These are phyloP conservation scores for Bipolaris victoriae DNA, from an alignment of 2,329 filamentous ascomycete genomes.

Conservation along the genomic window DNA sequence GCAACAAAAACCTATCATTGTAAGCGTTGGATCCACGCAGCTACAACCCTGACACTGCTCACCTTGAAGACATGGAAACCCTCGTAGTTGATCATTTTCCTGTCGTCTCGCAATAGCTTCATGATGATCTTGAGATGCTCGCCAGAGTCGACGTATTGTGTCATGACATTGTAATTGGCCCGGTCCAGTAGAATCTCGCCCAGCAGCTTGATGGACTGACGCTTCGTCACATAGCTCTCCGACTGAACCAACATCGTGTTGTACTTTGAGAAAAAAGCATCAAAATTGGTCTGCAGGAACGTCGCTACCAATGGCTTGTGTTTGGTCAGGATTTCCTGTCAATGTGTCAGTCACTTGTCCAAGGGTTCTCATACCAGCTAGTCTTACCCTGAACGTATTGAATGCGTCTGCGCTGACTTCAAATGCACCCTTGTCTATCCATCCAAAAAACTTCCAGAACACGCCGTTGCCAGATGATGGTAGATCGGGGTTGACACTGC, in stretches of 20 bases:
- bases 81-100: slow-evolving; percentile 99
- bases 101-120: slow-evolving; percentile 93
- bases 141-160: slow-evolving; percentile 89
- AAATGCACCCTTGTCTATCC: slow-evolving; percentile 96
- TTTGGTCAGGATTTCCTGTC: slow-evolving; percentile 88
- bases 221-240: slow-evolving; percentile 95
- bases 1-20: slow-evolving; percentile 81
- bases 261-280: slow-evolving; percentile 90
- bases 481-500: slow-evolving; percentile 75
- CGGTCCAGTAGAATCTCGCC: slow-evolving; percentile 94
- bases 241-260: slow-evolving; percentile 88
- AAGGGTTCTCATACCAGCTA: background rate
- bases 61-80: slow-evolving; percentile 98
- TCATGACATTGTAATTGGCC: slow-evolving; percentile 98
- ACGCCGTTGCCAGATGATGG: slow-evolving; percentile 81
- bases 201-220: slow-evolving; percentile 95
- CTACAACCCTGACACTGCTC: slow-evolving; percentile 1
- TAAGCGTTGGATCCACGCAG: slow-evolving; percentile 17
- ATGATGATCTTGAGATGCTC: slow-evolving; percentile 98
- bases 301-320: slow-evolving; percentile 90
- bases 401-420: slow-evolving; percentile 98
- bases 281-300: slow-evolving; percentile 89
- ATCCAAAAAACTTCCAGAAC: slow-evolving; percentile 96
- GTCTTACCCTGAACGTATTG: slow-evolving; percentile 85
- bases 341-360: slow-evolving; percentile 20